These are phyloP conservation scores for Trichoderma harzianum DNA, from an alignment of 2,329 filamentous ascomycete species.

Conservation along the genomic window DNA sequence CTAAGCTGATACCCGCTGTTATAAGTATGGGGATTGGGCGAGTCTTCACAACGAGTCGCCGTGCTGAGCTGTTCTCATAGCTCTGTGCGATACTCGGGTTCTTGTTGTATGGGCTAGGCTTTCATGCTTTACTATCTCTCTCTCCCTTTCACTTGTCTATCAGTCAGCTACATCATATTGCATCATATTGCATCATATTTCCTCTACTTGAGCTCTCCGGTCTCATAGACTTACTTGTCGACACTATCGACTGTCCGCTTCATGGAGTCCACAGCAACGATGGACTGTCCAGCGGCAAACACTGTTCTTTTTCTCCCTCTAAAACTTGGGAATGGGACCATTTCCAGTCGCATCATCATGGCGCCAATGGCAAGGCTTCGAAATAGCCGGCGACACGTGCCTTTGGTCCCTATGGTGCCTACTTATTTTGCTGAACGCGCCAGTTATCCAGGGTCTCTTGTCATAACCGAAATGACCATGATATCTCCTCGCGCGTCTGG, in stretches of 20 bases:
- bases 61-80: background rate
- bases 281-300: background rate
- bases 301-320: background rate
- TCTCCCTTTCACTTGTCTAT: background rate
- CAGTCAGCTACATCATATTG: background rate
- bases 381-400: background rate
- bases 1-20: background rate
- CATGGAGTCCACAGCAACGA: background rate
- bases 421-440: background rate
- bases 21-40: background rate
- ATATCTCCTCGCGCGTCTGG: background rate
- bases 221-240: background rate
- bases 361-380: slow-evolving; percentile 1
- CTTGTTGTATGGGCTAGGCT: background rate
- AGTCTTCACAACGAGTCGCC: background rate
- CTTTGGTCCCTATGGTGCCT: background rate
- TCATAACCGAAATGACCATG: background rate
- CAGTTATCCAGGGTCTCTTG: background rate
- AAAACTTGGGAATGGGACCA: background rate
- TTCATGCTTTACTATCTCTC: background rate
- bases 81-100: background rate
- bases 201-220: background rate
- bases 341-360: background rate
- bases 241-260: background rate
- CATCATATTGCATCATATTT: background rate